Evolutionary conservation across 139 green algal species (phyloP), one percentile per base, ranked within the genome.

Genomic region (Volvox reticuliferus): DNA sequence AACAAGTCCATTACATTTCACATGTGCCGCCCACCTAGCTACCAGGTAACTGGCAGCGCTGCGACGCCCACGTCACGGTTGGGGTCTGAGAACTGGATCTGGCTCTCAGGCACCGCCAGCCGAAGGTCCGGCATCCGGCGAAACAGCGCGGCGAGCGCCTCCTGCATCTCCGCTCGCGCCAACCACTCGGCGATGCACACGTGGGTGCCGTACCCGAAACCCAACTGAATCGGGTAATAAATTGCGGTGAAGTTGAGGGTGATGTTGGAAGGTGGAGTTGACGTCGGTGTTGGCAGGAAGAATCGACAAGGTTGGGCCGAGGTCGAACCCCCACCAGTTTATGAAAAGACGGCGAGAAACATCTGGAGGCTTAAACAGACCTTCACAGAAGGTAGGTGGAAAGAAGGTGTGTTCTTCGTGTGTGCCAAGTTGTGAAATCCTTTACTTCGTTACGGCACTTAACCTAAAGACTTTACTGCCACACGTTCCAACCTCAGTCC

Each of bases 181-280:
- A 94, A 87, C 55, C 75, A 89, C 86, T 91, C 79, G 2, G 86
- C 91, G n/a, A 92, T 73, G 89, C 91, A 94, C 44, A 87, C 75
- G 35, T 94, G 91, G 17, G 77, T 91, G 67, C 89, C 93, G 37
- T 91, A 91, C 44, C 92, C 87, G 63, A 86, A 93, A 6, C 61
- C 81, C 68, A 86, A 21, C 28, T 89, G 32, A 35, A 61, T 79
- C 24, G 16, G 14, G 69, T 16, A 32, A 32, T 78, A 21, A 16
- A 36, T n/a, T 2, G 71, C 28, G 71, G 19, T n/a, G n/a, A n/a
- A 78, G 21, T 73, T 73, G 65, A 28, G 12, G 24, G 24, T 73
- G 24, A 73, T 12, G 65, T 24, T 1, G 71, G 33, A 36, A 36
- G 71, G 71, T 36, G 19, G 17, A 14, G 13, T 62, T 35, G 26